phyloP scores from a whole-genome alignment of 306 rosid species.

The Senna siamea region DNA sequence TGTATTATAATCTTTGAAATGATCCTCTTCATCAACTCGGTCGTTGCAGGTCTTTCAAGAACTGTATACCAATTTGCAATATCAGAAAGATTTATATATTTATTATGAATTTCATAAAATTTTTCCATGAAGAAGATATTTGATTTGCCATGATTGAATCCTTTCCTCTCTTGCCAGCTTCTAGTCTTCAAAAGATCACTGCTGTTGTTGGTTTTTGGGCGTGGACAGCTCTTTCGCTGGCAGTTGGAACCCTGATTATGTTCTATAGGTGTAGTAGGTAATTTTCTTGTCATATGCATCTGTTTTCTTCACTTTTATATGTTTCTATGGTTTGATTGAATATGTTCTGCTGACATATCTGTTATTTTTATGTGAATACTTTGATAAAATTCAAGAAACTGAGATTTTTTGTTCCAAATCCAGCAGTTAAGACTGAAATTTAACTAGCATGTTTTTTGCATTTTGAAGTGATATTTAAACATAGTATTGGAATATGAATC shows the following conservation, averaged over 20 bases:
- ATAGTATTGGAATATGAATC: background rate
- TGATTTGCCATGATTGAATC: slow-evolving; percentile 44
- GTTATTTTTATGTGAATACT: slow-evolving; percentile 27
- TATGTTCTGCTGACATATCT: slow-evolving; percentile 14
- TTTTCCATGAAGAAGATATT: slow-evolving; percentile 29
- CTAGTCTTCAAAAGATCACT: slow-evolving; percentile 80
- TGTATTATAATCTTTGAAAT: slow-evolving; percentile 53
- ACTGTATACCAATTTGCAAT: slow-evolving; percentile 32
- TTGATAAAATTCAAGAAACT: slow-evolving; percentile 21
- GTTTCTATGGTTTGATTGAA: slow-evolving; percentile 21
- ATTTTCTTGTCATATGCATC: slow-evolving; percentile 27
- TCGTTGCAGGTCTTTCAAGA: slow-evolving; percentile 66
- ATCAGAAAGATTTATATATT: slow-evolving; percentile 24
- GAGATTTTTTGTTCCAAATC: background rate
- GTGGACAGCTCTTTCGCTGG: slow-evolving; percentile 69
- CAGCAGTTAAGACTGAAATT: slow-evolving; percentile 21
- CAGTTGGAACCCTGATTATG: slow-evolving; percentile 67
- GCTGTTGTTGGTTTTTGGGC: slow-evolving; percentile 90
- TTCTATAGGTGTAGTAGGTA: slow-evolving; percentile 92
- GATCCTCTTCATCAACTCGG: slow-evolving; percentile 79
- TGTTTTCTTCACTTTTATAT: slow-evolving; percentile 24
- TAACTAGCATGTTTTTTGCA: slow-evolving; percentile 23
- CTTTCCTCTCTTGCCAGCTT: slow-evolving; percentile 58
- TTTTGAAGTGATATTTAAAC: slow-evolving; percentile 25
- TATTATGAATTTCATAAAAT: slow-evolving; percentile 9